phyloP scores from a whole-genome alignment of 169 alveolate genomes.

The Babesia bovis region DNA sequence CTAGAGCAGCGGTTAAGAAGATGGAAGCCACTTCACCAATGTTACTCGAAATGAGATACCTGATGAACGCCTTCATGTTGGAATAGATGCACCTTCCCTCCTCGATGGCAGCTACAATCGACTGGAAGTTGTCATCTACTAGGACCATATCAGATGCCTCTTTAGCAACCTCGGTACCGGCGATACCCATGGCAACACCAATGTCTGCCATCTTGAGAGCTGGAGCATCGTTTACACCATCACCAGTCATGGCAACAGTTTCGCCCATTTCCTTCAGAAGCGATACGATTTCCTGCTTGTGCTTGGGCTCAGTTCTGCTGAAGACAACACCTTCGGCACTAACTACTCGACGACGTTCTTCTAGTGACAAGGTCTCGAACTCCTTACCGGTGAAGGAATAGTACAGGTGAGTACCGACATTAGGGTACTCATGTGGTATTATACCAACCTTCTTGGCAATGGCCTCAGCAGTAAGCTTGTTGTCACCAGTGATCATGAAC shows the following conservation, averaged over 20 bases:
- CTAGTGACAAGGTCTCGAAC: constrained; percentile 86
- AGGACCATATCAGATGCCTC: constrained; percentile 99
- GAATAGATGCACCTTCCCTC: constrained; percentile 98
- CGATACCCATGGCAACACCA: constrained; percentile 98
- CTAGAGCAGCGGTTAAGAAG: constrained; percentile 97
- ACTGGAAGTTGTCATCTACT: constrained; percentile 98
- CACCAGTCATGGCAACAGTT: constrained; percentile 97
- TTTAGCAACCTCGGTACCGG: constrained; percentile 99
- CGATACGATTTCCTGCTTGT: constrained; percentile 95
- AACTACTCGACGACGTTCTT: constrained; percentile 76
- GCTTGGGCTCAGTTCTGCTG: constrained; percentile 98
- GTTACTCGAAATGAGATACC: constrained; percentile 97
- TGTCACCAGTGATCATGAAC: constrained; percentile 99
- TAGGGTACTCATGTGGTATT: constrained; percentile 43
- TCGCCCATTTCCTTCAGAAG: constrained; percentile 91
- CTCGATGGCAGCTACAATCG: constrained; percentile 98
- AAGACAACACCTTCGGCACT: constrained; percentile 90
- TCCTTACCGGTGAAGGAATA: constrained; percentile 93
- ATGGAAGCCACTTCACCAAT: constrained; percentile 99
- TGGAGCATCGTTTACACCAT: constrained; percentile 99
- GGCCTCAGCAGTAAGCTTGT: constrained; percentile 97
- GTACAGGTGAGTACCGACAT: constrained; percentile 29
- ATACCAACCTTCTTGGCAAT: constrained; percentile 95
- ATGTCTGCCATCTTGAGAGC: constrained; percentile 98
- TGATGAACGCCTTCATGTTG: constrained; percentile 97